Evolutionary conservation across 176 grass and related monocot genomes (phyloP).

Genomic region (Metroxylon sagu): DNA sequence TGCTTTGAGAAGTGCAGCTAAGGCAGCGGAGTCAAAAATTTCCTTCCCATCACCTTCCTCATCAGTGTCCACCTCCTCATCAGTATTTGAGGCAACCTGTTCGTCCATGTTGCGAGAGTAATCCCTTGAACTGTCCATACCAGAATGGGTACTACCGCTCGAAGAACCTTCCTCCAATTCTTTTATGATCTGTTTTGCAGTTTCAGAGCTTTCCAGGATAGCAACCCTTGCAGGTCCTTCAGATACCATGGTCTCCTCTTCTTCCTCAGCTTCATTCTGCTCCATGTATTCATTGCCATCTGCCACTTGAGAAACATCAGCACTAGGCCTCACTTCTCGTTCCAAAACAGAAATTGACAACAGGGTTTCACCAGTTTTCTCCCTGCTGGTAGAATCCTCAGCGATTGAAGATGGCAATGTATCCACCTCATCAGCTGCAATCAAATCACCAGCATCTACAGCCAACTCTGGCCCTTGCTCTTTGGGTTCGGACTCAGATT

Average conservation of each 20-base stretch:
- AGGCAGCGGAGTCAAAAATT: slow-evolving; percentile 31
- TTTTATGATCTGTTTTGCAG: slow-evolving; percentile 15
- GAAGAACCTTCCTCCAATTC: slow-evolving; percentile 2
- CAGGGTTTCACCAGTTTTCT: no score
- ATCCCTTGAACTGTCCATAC: no score
- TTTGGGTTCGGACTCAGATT: no score
- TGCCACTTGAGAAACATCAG: background rate
- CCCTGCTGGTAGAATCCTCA: no score
- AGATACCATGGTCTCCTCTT: slow-evolving; percentile 9
- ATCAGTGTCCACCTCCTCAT: slow-evolving; percentile 21
- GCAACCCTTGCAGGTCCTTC: slow-evolving; percentile 12
- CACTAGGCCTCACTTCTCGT: background rate
- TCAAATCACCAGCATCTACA: no score
- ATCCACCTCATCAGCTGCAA: no score
- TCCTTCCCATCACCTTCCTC: slow-evolving; percentile 23
- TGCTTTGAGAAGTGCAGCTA: slow-evolving; percentile 39
- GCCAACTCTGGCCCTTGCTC: no score
- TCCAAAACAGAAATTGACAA: no score
- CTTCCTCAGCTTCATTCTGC: slow-evolving; percentile 4
- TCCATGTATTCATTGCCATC: background rate
- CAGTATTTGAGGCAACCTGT: slow-evolving; percentile 13
- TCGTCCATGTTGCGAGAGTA: no score
- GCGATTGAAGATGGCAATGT: no score
- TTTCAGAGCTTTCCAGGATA: slow-evolving; percentile 20
- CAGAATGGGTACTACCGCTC: no score